Evolutionary conservation across 306 rosid species (phyloP).

Genomic region (Cajanus cajan): DNA sequence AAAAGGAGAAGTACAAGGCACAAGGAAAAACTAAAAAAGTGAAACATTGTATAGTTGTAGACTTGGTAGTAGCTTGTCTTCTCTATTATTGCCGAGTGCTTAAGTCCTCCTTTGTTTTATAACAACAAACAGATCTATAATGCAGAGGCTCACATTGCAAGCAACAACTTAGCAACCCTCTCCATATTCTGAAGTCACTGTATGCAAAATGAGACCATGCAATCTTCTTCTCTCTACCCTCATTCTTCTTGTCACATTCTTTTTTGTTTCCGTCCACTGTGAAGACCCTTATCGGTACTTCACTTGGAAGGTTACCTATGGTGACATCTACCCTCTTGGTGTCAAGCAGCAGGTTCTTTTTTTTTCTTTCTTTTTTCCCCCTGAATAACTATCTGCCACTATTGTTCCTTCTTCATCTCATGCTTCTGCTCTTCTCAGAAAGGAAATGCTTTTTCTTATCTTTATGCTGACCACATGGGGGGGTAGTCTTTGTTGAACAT

Average conservation of each 20-base stretch:
- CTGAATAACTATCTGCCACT: neutral
- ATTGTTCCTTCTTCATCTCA: neutral
- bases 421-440: neutral
- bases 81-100: neutral
- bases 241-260: conserved; percentile 30
- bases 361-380: neutral
- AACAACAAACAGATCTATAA: conserved; percentile 19
- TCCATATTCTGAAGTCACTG: conserved; percentile 25
- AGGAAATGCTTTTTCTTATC: neutral
- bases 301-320: conserved; percentile 92
- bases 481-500: neutral
- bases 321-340: conserved; percentile 89
- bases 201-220: conserved; percentile 33
- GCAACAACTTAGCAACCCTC: conserved; percentile 30
- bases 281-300: conserved; percentile 81
- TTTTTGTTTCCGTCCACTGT: conserved; percentile 43
- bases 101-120: neutral
- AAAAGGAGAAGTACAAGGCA: neutral
- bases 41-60: conserved; percentile 17
- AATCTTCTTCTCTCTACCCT: conserved; percentile 29
- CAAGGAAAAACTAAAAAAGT: neutral
- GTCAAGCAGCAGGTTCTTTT: conserved; percentile 77
- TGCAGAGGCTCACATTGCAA: conserved; percentile 5
- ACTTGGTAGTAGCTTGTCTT: neutral
- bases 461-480: neutral